Base-by-base conservation (phyloP, 1,139 yeast species). In the Hyphopichia fennica region DNA sequence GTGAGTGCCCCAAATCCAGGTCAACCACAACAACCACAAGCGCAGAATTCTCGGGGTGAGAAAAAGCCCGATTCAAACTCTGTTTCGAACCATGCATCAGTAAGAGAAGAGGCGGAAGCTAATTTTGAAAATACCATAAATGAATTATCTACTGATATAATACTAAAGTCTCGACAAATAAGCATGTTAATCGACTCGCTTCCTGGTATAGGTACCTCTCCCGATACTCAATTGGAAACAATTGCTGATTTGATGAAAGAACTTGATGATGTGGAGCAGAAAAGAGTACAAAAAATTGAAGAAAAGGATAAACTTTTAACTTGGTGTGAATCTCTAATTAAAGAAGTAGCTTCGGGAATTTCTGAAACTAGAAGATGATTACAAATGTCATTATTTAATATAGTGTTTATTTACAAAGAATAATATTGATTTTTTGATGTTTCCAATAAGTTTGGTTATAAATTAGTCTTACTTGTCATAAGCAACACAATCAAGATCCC, bases 171-270 rank as follows among this genome's bases (percentile, higher is more conserved):
- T 3, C 77, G 95, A 51, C 99, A 93, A 59, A 87, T 91, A 15
- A 80, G 88, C 39, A 82, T 87, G 62, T 77, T 93, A 33, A 90
- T 93, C 27, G 96, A 88, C 57, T 82, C 95, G 2, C 68, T 93
- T 38, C 99, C 99, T 0, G 99, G 98, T 3, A 87, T 90, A 2
- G 96, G 95, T 13, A 90, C 87, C 1, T 81, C 91, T 2, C 88
- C 88, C 25, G 78, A 75, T 35, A 83, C 80, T 41, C 99, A 93
- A 62, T 60, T 90, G 58, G 67, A 67, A 30, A 73, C 77, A 48
- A 87, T 93, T 16, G 75, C 75, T 39, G 70, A 70, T n/a, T 67
- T 93, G 40, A 85, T 89, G 45, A 59, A 61, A 34, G 88, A 87
- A 51, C 67, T 93, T 43, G 73, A 75, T 19, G 67, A 68, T 5